Evolutionary conservation across 768 basidiomycete species (phyloP), one percentile per base, ranked within the genome.

Genomic region (Phylloporus arenicola): DNA sequence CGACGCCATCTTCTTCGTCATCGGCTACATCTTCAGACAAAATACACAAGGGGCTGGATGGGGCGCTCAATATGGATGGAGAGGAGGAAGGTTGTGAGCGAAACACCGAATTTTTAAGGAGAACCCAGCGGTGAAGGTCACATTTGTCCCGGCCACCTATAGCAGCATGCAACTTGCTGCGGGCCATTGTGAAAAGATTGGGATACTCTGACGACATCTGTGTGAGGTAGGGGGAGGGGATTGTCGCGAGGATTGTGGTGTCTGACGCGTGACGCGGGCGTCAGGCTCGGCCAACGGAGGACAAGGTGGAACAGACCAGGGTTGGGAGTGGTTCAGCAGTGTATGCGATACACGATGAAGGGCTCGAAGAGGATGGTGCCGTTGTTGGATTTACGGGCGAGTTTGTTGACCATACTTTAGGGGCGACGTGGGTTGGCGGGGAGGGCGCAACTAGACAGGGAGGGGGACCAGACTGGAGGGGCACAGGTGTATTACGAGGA

Each of bases 341-440:
- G 81, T 90, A 90, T 90, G 70, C 88, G 88, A 71, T 88, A 81
- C 70, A 88, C 87, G 70, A 88, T 84, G 75, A 86, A 82, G 54
- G 88, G 88, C 75, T 88, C 87, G 70, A 90, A 90, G 65, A 88
- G 80, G 53, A 88, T 79, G 71, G 86, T 84, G 76, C 88, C 86
- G 85, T 88, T 84, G 77, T 83, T 86, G 66, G 84, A 83, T 70
- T 76, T 83, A 60, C 84, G 86, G 65, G 82, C 75, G 68, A 83
- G 82, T 82, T 82, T 87, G 75, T 88, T 83, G 77, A 88, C 84
- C 88, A 90, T 91, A 76, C 68, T 79, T 69, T 60, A 57, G 64
- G 57, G 43, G 53, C 56, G 51, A 64, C 63, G 66, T 55, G 55
- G 51, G 55, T 57, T 59, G 59, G 53, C 57, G 57, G 30, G 38